These are phyloP conservation scores for Cucurbita ficifolia DNA, from an alignment of 306 rosid genomes.

Conservation along the genomic window DNA sequence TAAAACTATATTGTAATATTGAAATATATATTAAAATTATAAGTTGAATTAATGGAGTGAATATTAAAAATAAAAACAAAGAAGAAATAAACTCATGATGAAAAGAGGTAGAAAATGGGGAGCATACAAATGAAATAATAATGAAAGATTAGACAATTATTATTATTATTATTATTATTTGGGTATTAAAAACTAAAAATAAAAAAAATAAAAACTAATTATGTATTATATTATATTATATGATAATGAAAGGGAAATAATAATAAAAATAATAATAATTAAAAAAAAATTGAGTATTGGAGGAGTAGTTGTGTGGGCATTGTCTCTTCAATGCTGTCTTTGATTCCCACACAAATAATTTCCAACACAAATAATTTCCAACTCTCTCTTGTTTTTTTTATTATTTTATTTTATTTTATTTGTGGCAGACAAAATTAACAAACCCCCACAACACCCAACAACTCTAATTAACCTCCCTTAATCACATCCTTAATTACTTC, in stretches of 20 bases:
- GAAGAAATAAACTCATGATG: background rate
- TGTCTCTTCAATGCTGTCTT: conserved; percentile 20
- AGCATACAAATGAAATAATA: background rate
- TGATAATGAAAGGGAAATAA: background rate
- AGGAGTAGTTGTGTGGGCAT: conserved; percentile 12
- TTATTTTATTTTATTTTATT: too few species aligned
- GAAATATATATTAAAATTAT: too few species aligned
- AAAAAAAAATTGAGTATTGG: conserved; percentile 12
- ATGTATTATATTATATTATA: background rate
- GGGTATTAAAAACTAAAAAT: too few species aligned
- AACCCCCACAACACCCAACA: too few species aligned
- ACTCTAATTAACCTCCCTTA: background rate
- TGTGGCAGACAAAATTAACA: too few species aligned
- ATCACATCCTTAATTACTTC: background rate
- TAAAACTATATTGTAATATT: too few species aligned
- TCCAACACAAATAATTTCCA: conserved; percentile 9
- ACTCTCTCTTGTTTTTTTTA: background rate
- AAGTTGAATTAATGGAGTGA: too few species aligned
- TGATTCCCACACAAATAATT: conserved; percentile 24
- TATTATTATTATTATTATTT: too few species aligned
- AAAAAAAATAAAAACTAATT: background rate
- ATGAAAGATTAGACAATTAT: background rate
- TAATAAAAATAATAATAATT: background rate
- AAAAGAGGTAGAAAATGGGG: background rate
- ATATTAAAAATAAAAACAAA: too few species aligned